Conservation (phyloP, 202 grass and related monocot species). For the Saccharum hybrid region DNA sequence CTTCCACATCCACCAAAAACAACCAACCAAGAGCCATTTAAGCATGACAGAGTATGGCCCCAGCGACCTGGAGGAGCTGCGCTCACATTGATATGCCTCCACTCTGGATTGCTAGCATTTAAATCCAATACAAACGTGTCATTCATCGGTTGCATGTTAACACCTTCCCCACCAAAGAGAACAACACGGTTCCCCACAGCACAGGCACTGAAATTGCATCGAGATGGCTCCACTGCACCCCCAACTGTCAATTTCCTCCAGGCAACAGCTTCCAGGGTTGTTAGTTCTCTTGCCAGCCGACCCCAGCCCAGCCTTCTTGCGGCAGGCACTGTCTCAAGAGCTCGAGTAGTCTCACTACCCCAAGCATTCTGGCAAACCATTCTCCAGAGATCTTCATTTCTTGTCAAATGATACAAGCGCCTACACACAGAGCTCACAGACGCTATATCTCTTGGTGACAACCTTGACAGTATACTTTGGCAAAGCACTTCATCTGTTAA, state of each 20-base stretch:
- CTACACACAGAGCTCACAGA: constrained; percentile 88
- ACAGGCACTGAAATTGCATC: constrained; percentile 96
- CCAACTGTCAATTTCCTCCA: constrained; percentile 89
- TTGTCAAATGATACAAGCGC: constrained; percentile 61
- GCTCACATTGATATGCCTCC: constrained; percentile 83
- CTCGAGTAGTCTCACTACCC: constrained; percentile 82
- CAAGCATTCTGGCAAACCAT: constrained; percentile 96
- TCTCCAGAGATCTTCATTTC: constrained; percentile 94
- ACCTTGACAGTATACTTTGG: constrained; percentile 75
- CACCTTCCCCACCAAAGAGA: constrained; percentile 89
- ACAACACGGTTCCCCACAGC: constrained; percentile 91
- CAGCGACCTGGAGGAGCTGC: constrained; percentile 81
- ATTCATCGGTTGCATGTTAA: constrained; percentile 98
- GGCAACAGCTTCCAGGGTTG: constrained; percentile 82
- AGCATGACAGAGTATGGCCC: constrained; percentile 87
- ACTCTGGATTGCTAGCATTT: constrained; percentile 85
- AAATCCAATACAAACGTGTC: constrained; percentile 94
- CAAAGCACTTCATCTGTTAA: constrained; percentile 86
- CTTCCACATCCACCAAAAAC: constrained; percentile 90
- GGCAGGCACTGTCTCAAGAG: constrained; percentile 75
- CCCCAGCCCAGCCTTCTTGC: constrained; percentile 84
- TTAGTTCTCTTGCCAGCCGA: constrained; percentile 83
- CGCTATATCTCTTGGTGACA: constrained; percentile 92
- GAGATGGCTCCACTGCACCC: constrained; percentile 86
- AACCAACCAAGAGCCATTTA: constrained; percentile 92